Conservation (phyloP, 129 eudicot genomes). For the Ambrosia artemisiifolia region DNA sequence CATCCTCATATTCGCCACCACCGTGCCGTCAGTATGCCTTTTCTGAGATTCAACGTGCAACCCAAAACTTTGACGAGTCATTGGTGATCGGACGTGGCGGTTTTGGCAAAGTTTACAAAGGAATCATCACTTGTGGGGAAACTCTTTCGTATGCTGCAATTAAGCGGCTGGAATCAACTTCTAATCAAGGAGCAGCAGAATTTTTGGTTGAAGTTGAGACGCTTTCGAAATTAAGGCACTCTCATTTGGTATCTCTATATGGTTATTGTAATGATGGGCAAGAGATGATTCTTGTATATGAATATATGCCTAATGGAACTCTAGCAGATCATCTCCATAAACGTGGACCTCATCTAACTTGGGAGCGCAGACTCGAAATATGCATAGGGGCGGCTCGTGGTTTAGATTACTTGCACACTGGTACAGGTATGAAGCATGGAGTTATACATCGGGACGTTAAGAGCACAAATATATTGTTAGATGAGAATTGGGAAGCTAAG, state of each 20-base stretch:
- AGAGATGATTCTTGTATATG: slow-evolving; percentile 15
- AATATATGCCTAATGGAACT: not conserved
- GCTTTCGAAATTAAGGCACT: not conserved
- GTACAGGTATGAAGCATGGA: not conserved
- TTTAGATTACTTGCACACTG: not conserved
- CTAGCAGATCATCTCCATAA: slow-evolving; percentile 2
- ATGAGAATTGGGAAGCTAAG: slow-evolving; percentile 1
- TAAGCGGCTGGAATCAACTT: not conserved
- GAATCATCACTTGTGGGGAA: not conserved
- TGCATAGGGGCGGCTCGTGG: slow-evolving; percentile 16
- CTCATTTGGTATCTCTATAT: slow-evolving; percentile 4
- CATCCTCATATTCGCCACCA: not conserved
- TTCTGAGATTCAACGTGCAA: slow-evolving; percentile 10
- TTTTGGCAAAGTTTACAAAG: slow-evolving; percentile 15
- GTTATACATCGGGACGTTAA: slow-evolving; percentile 6
- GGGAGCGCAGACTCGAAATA: slow-evolving; percentile 9
- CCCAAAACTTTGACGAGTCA: slow-evolving; percentile 11
- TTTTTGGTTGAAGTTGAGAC: slow-evolving; percentile 10
- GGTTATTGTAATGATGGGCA: slow-evolving; percentile 10
- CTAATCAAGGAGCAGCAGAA: slow-evolving; percentile 6
- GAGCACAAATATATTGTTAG: slow-evolving; percentile 13
- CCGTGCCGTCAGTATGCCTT: slow-evolving; percentile 7
- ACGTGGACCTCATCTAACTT: not conserved
- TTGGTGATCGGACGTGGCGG: slow-evolving; percentile 15
- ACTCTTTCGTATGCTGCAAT: not conserved